Evolutionary conservation across 2,329 filamentous ascomycete species (phyloP).

Genomic region (Calonectria henricotiae): DNA sequence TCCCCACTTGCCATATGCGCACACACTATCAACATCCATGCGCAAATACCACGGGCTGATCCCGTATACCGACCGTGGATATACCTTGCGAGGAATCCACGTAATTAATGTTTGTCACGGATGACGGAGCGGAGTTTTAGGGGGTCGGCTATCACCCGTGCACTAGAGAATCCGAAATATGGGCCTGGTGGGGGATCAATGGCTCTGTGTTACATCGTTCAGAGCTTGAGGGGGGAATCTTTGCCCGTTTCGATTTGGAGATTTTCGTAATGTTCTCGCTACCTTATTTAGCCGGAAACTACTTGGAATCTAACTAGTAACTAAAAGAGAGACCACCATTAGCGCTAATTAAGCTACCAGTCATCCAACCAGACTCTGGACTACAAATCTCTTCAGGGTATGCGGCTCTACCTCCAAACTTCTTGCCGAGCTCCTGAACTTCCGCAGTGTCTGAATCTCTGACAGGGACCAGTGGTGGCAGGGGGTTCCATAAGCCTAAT

Average conservation of each 20-base stretch:
- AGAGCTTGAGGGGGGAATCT: neutral
- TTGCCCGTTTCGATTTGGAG: neutral
- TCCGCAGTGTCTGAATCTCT: constrained; percentile 53
- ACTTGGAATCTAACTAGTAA: constrained; percentile 23
- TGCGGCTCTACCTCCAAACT: constrained; percentile 67
- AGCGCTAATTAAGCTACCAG: constrained; percentile 76
- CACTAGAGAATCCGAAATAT: neutral
- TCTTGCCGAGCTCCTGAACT: constrained; percentile 63
- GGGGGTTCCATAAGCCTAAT: constrained; percentile 57
- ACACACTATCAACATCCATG: neutral
- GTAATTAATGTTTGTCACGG: neutral
- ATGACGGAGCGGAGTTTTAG: neutral
- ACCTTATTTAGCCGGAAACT: neutral
- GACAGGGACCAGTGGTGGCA: constrained; percentile 66
- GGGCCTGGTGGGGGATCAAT: neutral
- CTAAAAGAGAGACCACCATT: constrained; percentile 65
- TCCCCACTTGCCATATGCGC: neutral
- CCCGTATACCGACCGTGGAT: neutral
- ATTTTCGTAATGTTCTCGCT: constrained; percentile 3
- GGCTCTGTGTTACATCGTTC: constrained; percentile 4
- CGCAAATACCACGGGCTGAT: neutral
- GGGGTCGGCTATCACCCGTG: neutral
- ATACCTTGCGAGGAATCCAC: neutral
- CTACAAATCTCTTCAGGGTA: constrained; percentile 77
- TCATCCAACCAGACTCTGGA: constrained; percentile 75